These are phyloP conservation scores for Volvariella volvacea DNA, from an alignment of 1,284 basidiomycete species.

Conservation along the genomic window DNA sequence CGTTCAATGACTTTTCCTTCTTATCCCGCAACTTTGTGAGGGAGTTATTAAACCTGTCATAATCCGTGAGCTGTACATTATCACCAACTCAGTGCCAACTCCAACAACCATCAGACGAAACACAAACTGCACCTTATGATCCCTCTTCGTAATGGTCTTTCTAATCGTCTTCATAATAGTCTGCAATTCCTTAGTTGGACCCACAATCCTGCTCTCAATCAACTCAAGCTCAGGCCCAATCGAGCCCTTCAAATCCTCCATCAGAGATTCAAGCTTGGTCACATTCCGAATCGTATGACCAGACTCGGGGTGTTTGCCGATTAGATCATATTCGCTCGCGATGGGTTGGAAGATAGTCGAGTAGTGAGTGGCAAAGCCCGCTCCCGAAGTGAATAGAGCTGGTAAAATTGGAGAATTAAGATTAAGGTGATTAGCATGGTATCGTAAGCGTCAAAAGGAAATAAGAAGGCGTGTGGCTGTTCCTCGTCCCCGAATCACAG, in stretches of 20 bases:
- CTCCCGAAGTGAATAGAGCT: constrained; percentile 80
- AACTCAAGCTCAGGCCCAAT: constrained; percentile 92
- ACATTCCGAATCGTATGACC: constrained; percentile 79
- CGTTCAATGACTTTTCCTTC: constrained; percentile 90
- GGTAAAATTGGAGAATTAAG: constrained; percentile 8
- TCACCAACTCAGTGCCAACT: background rate
- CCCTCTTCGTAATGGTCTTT: constrained; percentile 93
- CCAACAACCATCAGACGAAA: background rate
- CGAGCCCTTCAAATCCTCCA: constrained; percentile 80
- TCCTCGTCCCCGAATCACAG: background rate
- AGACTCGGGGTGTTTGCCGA: constrained; percentile 73
- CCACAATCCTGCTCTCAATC: constrained; percentile 83
- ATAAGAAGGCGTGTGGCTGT: background rate
- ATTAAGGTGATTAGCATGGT: background rate
- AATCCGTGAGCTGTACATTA: constrained; percentile 72
- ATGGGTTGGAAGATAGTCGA: constrained; percentile 78
- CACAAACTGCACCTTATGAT: constrained; percentile 73
- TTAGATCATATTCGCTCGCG: constrained; percentile 76
- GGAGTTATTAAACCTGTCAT: constrained; percentile 94
- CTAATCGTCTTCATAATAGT: constrained; percentile 83
- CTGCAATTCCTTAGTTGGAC: constrained; percentile 87
- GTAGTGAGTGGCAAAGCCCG: constrained; percentile 74
- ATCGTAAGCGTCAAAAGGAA: constrained; percentile 1
- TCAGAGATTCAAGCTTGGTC: constrained; percentile 58
- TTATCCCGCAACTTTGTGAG: constrained; percentile 94